A percentile compares a stretch with the other conserved stretches of the same genome.
phyloP scores from a whole-genome alignment of 2,329 filamentous ascomycete species.

The Myriangium duriaei region DNA sequence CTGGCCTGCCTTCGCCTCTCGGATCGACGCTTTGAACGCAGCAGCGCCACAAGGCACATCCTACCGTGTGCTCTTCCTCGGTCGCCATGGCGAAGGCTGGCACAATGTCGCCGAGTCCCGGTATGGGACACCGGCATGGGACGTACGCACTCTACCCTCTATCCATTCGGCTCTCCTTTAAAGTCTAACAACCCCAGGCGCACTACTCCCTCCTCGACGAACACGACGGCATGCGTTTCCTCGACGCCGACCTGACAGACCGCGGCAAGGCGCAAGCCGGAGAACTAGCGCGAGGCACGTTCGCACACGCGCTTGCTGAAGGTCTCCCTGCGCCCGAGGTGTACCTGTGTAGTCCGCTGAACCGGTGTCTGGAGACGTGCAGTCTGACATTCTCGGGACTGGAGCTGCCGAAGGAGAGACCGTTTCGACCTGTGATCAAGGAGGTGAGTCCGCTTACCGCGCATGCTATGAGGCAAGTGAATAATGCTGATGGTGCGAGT shows the following conservation, averaged over 20 bases:
- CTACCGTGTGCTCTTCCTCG: conserved; percentile 20
- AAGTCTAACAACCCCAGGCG: conserved; percentile 2
- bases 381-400: conserved; percentile 48
- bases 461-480: conserved; percentile 12
- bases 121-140: conserved; percentile 15
- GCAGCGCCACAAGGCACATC: conserved; percentile 32
- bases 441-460: conserved; percentile 46
- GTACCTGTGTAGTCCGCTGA: conserved; percentile 52
- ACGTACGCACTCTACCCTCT: conserved; percentile 9
- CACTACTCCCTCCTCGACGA: conserved; percentile 51
- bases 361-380: conserved; percentile 47
- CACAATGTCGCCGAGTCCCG: conserved; percentile 14
- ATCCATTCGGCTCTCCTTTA: neutral
- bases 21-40: conserved; percentile 26
- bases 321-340: conserved; percentile 47
- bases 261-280: conserved; percentile 42
- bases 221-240: conserved; percentile 47
- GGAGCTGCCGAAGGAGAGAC: conserved; percentile 35
- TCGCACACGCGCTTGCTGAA: conserved; percentile 37
- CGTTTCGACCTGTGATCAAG: conserved; percentile 49
- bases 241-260: conserved; percentile 46
- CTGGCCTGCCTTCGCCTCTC: conserved; percentile 7
- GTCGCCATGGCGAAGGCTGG: conserved; percentile 15
- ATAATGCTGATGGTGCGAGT: no score
- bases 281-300: conserved; percentile 43